Evolutionary conservation across 345 rosid genomes (phyloP), one percentile per base, ranked within the genome.

Genomic region (Hypericum androsaemum): DNA sequence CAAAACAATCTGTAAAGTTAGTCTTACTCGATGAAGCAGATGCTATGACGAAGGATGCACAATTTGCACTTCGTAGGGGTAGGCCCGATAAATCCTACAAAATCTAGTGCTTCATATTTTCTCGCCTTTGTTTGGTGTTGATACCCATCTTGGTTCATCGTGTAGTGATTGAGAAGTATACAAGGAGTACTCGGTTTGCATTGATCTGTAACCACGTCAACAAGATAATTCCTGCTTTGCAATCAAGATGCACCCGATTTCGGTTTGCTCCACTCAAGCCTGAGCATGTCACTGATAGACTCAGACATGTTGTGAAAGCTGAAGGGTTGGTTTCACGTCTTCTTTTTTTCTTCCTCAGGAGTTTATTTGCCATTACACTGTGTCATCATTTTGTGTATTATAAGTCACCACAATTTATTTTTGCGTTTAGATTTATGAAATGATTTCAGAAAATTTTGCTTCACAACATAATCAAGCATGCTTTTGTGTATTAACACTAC

Each of bases 11-110:
- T 13, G 88, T 88, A 39, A 90, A 90, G 79, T 64, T 90, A 84
- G 90, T 90, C 49, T 72, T 90, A 57, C 89, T 90, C 7, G 96
- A 90, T 60, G 96, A 87, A 72, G 84, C 95, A 53, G 96, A 90
- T 79, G 98, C 98, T 50, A 88, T 90, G 98, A 90, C 98, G 43
- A 90, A 90, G 74, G 98, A 90, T 71, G 96, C 98, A 41, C 96
- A 90, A 69, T 90, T 90, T 79, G 98, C 98, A 14, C 62, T 87
- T 77, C 96, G 95, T 60, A 81, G 95, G 81, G 95, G 96, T 83
- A 54, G 14, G 57, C 32, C 32, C 32, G 32, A 22, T 22, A 22
- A 22, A 22, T 22, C 32, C 32, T 22, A 22, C 32, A 22, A 22
- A 22, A 22, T 1, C 32, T 4, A 22, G 32, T 22, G 32, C 37